Percentiles rank a stretch among this genome's conserved stretches.
phyloP scores from a whole-genome alignment of 2,329 filamentous ascomycete species.

The Exutisphaerella laricina region DNA sequence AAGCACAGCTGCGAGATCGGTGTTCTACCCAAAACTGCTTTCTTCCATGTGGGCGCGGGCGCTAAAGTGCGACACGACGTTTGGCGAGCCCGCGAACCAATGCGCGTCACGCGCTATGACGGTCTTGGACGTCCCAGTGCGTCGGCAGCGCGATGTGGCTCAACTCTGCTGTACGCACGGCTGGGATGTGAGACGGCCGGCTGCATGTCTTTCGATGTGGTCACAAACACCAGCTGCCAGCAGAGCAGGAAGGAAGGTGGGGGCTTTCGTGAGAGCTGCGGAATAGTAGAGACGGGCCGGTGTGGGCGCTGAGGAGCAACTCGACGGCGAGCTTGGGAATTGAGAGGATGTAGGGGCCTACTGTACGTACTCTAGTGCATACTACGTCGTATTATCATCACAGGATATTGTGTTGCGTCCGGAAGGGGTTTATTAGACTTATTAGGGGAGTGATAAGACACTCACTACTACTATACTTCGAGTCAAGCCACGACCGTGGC shows the following conservation, averaged over 20 bases:
- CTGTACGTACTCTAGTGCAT: no score
- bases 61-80: not conserved
- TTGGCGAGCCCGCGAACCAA: not conserved
- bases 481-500: not conserved
- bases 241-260: not conserved
- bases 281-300: not conserved
- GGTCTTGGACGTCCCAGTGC: not conserved
- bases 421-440: no score
- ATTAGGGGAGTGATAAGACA: not conserved
- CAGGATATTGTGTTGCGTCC: no score
- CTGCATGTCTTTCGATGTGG: no score
- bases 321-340: not conserved
- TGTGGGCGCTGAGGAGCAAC: not conserved
- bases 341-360: not conserved
- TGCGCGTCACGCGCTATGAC: not conserved
- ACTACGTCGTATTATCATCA: no score
- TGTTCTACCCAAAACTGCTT: not conserved
- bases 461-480: not conserved
- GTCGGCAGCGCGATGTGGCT: slow-evolving; percentile 1
- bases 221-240: no score
- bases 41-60: not conserved
- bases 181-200: no score
- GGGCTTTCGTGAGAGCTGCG: not conserved
- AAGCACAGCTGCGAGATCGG: not conserved
- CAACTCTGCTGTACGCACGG: slow-evolving; percentile 1